phyloP scores from a whole-genome alignment of 345 rosid species.

The Arabidopsis thaliana region DNA sequence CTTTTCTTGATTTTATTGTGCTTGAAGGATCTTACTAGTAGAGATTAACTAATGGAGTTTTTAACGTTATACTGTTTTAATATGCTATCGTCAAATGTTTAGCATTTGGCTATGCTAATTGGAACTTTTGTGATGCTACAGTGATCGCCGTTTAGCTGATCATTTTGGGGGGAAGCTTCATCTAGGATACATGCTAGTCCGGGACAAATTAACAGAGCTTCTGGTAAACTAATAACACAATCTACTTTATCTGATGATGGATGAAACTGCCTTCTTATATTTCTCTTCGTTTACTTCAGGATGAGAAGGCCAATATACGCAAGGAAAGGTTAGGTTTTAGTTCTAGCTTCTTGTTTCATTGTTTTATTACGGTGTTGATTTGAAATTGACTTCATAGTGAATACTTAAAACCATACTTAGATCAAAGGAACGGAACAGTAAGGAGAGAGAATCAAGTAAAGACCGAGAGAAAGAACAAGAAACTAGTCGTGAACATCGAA shows the following conservation, averaged over 20 bases:
- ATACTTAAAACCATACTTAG: constrained; percentile 38
- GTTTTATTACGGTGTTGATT: background rate
- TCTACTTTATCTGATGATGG: background rate
- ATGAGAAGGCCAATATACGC: constrained; percentile 67
- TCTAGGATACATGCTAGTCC: constrained; percentile 91
- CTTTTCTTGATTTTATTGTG: constrained; percentile 66
- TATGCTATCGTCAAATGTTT: background rate
- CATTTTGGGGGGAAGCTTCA: constrained; percentile 99
- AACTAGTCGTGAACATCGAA: constrained; percentile 66
- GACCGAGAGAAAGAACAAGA: constrained; percentile 63
- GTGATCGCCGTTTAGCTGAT: constrained; percentile 97
- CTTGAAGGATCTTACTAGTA: constrained; percentile 59
- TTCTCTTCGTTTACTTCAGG: constrained; percentile 53
- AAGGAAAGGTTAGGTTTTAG: constrained; percentile 63
- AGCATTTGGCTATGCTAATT: constrained; percentile 23
- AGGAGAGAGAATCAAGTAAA: constrained; percentile 65
- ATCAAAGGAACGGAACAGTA: constrained; percentile 69
- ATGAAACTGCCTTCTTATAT: background rate
- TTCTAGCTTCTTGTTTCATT: constrained; percentile 41
- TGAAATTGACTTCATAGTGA: background rate
- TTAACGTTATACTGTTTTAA: constrained; percentile 3
- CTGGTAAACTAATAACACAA: constrained; percentile 56
- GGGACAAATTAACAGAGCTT: constrained; percentile 84
- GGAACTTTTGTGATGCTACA: constrained; percentile 49
- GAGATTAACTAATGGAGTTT: constrained; percentile 34